Base-by-base conservation (phyloP, 768 basidiomycete species). In the Boletus insuetus region DNA sequence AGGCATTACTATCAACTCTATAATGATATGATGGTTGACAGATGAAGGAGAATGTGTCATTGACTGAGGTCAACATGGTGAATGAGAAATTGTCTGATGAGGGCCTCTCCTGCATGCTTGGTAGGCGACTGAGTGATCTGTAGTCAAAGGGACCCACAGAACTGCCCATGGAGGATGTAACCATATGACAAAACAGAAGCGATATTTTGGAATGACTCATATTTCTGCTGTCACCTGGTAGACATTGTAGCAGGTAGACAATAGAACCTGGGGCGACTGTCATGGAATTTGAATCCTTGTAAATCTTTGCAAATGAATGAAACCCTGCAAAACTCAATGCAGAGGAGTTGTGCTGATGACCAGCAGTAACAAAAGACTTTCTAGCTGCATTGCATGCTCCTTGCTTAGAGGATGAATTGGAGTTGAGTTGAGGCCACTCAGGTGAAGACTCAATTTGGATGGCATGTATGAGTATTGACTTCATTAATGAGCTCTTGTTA, bases 151-250 rank as follows among this genome's bases (percentile, higher is more conserved):
- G 90, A 67, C 92, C 90, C 3, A 60, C 65, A 1, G 78, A 67
- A 17, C 90, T 90, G 16, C 77, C 77, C 67, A 52, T 87, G 79
- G 56, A 87, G 73, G 34, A 88, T 82, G 3, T 76, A 75, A 3
- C 90, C 89, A 54, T 88, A 90, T 0, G 89, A 91, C 0, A 89
- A 91, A 5, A 91, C 80, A 0, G 89, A 91, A 0, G 87, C 86
- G 48, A 92, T 85, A 63, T 87, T 90, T 69, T 86, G 80, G 13
- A 83, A 49, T 0, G 89, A 89, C 38, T 86, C 84, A 14, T 79
- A 80, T 46, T 74, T 76, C 10, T 64, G 64, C 46, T 85, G 82
- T 43, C 65, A 69, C 14, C 53, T 69, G 22, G 72, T 74, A 17
- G 73, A 74, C 32, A 69, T 54, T 11, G 73, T 70, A 3, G 67